Percentiles rank a stretch among this genome's conserved stretches.
Conservation (phyloP, 345 rosid species). For the Pistacia integerrima region DNA sequence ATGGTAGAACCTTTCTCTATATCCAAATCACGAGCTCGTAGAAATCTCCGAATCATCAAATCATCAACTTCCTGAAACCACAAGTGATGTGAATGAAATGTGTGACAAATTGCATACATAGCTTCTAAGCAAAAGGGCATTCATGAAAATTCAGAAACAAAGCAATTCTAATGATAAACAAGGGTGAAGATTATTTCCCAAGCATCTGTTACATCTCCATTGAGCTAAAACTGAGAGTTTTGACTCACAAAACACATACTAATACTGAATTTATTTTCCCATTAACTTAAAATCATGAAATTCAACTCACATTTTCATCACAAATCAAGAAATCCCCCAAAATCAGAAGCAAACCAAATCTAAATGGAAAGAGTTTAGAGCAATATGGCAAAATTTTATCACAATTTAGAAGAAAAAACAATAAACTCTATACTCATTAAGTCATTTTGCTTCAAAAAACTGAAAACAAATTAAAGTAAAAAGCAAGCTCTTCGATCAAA, state of each 20-base stretch:
- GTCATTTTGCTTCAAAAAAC: neutral
- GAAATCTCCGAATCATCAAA: conserved; percentile 73
- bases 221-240: neutral
- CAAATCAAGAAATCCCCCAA: neutral
- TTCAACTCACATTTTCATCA: neutral
- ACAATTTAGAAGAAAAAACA: neutral
- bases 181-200: neutral
- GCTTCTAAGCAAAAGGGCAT: neutral
- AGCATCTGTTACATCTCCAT: neutral
- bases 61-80: conserved; percentile 72
- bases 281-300: neutral
- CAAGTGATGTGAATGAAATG: neutral
- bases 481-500: neutral
- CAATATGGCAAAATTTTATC: neutral
- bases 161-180: neutral
- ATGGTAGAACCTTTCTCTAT: conserved; percentile 78
- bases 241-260: too few relatives aligned
- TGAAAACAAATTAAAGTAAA: neutral
- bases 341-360: neutral
- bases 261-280: neutral
- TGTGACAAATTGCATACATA: neutral
- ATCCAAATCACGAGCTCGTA: conserved; percentile 85
- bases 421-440: neutral
- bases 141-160: neutral
- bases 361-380: neutral